These are phyloP conservation scores for Naumovozyma dairenensis DNA, from an alignment of 805 yeast genomes.

Conservation along the genomic window DNA sequence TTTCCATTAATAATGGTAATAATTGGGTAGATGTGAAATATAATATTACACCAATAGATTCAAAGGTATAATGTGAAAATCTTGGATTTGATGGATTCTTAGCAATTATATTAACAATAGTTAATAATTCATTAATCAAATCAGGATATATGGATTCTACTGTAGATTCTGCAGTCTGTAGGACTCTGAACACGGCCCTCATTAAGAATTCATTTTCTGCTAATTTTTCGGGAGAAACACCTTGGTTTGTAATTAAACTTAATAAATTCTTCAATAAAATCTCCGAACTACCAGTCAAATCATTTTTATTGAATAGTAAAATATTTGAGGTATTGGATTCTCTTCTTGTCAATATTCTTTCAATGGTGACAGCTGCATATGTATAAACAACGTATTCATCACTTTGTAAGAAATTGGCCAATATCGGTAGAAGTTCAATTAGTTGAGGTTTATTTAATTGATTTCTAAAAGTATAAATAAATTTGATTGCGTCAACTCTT, in stretches of 20 bases:
- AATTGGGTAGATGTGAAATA: conserved; percentile 36
- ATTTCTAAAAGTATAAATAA: conserved; percentile 80
- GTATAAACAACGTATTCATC: conserved; percentile 78
- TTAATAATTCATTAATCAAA: conserved; percentile 52
- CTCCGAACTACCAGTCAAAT: conserved; percentile 54
- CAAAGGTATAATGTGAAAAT: conserved; percentile 85
- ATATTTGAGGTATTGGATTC: conserved; percentile 38
- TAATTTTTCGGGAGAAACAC: conserved; percentile 71
- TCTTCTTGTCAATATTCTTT: conserved; percentile 73
- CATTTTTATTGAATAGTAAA: conserved; percentile 61
- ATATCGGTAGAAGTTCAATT: conserved; percentile 64
- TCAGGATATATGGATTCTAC: conserved; percentile 39
- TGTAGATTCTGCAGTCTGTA: conserved; percentile 61
- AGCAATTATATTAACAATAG: conserved; percentile 59
- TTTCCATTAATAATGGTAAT: conserved; percentile 26
- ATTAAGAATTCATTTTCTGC: conserved; percentile 93
- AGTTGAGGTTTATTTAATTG: conserved; percentile 84
- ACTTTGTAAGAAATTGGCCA: conserved; percentile 59
- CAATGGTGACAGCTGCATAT: conserved; percentile 87
- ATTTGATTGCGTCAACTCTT: conserved; percentile 87
- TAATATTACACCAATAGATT: conserved; percentile 69
- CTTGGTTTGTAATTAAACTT: conserved; percentile 48
- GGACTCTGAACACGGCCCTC: conserved; percentile 77
- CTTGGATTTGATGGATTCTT: conserved; percentile 93
- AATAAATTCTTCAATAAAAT: conserved; percentile 59